Conservation (phyloP, 2,329 filamentous ascomycete genomes). For the Ophiocordyceps sinensis region DNA sequence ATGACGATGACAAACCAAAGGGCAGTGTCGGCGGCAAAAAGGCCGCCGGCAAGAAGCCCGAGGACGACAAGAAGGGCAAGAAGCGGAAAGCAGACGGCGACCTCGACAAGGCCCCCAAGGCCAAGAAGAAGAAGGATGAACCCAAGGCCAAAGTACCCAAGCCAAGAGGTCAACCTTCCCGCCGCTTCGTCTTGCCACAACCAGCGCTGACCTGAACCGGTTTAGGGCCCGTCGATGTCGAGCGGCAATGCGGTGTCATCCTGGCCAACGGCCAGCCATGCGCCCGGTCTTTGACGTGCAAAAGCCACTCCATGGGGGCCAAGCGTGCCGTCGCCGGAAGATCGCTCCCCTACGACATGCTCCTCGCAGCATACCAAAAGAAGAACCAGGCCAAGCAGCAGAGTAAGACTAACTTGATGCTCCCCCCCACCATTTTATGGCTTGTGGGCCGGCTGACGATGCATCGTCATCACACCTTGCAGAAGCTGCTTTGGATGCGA, state of each 20-base stretch:
- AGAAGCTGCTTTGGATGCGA: slow-evolving; percentile 92
- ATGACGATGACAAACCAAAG: slow-evolving; percentile 28
- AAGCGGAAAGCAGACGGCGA: slow-evolving; percentile 65
- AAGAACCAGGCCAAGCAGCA: slow-evolving; percentile 98
- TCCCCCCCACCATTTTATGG: not conserved
- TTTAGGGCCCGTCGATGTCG: slow-evolving; percentile 74
- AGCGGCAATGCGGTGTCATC: slow-evolving; percentile 81
- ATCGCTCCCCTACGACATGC: slow-evolving; percentile 82
- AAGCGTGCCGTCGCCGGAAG: slow-evolving; percentile 79
- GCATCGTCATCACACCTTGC: slow-evolving; percentile 6
- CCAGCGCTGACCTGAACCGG: not conserved
- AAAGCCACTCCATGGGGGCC: slow-evolving; percentile 88
- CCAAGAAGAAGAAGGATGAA: slow-evolving; percentile 93
- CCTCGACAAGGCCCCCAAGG: slow-evolving; percentile 68
- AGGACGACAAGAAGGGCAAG: slow-evolving; percentile 55
- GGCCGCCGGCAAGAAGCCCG: slow-evolving; percentile 52
- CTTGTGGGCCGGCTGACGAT: not conserved
- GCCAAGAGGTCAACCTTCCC: slow-evolving; percentile 51
- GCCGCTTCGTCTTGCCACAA: not conserved
- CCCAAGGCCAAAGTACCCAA: slow-evolving; percentile 72
- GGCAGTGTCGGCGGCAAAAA: slow-evolving; percentile 38
- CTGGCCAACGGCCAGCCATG: slow-evolving; percentile 77
- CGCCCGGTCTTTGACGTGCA: slow-evolving; percentile 80
- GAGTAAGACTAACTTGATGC: slow-evolving; percentile 40
- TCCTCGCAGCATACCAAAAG: slow-evolving; percentile 80